Evolutionary conservation across 305 asterid genomes (phyloP), one percentile per base, ranked within the genome.

Genomic region (Fraxinus nigra): DNA sequence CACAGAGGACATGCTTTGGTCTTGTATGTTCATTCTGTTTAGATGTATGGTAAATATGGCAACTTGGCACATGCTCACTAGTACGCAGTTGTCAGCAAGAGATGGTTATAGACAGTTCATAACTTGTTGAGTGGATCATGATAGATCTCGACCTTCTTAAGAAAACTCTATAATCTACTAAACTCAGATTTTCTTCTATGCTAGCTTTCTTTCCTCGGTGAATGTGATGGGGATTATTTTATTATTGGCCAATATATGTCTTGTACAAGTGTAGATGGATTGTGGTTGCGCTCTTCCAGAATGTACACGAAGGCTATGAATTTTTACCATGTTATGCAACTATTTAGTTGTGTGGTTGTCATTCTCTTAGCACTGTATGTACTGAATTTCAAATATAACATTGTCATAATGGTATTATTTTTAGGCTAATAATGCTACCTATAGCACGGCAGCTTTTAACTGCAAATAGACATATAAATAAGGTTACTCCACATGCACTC

Each of bases 391-490:
- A 43, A 78, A 20, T 56, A 14, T 13, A 22, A 7, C 20, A 37
- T 61, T 32, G 72, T 4, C 18, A 24, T 14, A 37, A 72, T 79
- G 32, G 76, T 32, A 59, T 38, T 38, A 32, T 77, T 7, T 81
- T 76, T 38, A 72, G 20, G 51, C 48, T 78, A 32, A 37, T 72
- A 43, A 30, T 28, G 56, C 38, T 35, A 43, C 79, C 79, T 63
- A 80, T 32, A 81, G 78, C 80, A 67, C 79, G 10, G 46, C 24
- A 14, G 72, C 75, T 30, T 79, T 59, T 75, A 56, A 32, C 28
- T 79, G 38, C 63, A 65, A 38, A 46, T 33, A 61, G 20, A 35
- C 32, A 8, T 22, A 61, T 70, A 76, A 78, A 20, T 75, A 5
- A 18, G 56, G 79, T 33, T 65, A 54, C 59, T 38, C 30, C 46